Evolutionary conservation across 352 stramenopile genomes (phyloP).

Genomic region (Blastocystis sp.): DNA sequence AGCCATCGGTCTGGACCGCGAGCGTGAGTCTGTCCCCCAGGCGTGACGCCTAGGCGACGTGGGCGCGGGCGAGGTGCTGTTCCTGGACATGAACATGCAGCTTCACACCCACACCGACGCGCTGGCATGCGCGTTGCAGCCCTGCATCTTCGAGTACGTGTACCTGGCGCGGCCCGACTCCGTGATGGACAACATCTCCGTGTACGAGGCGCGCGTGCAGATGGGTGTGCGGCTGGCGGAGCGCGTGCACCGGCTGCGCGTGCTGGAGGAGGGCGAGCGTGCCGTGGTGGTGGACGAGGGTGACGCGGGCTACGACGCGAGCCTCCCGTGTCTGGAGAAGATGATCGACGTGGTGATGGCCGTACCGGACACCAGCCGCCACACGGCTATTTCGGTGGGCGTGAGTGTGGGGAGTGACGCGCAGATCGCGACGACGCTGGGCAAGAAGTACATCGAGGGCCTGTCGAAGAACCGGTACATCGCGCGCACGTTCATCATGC

Average conservation of each 20-base stretch:
- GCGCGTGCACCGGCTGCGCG: conserved; percentile 85
- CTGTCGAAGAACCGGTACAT: conserved; percentile 98
- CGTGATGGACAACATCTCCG: conserved; percentile 94
- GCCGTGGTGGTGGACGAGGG: conserved; percentile 92
- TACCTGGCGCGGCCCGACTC: conserved; percentile 98
- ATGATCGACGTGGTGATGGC: conserved; percentile 96
- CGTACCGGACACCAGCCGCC: conserved; percentile 95
- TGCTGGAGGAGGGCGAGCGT: conserved; percentile 79
- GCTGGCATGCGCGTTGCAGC: conserved; percentile 77
- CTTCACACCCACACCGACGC: conserved; percentile 83
- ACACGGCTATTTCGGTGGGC: conserved; percentile 77
- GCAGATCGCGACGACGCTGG: conserved; percentile 81
- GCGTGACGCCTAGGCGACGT: conserved; percentile 81
- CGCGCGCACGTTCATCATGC: conserved; percentile 97
- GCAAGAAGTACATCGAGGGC: conserved; percentile 89
- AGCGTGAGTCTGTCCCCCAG: conserved; percentile 75
- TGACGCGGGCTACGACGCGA: conserved; percentile 91
- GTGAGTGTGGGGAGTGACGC: too few species aligned
- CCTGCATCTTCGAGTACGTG: conserved; percentile 99
- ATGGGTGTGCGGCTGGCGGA: conserved; percentile 95
- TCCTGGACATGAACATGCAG: conserved; percentile 84
- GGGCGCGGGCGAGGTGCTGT: conserved; percentile 89
- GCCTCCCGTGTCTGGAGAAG: conserved; percentile 84
- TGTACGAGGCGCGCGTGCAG: conserved; percentile 93
- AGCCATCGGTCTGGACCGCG: conserved; percentile 90